These are phyloP conservation scores for Butyriboletus appendiculatus DNA, from an alignment of 1,284 basidiomycete species.

Conservation along the genomic window DNA sequence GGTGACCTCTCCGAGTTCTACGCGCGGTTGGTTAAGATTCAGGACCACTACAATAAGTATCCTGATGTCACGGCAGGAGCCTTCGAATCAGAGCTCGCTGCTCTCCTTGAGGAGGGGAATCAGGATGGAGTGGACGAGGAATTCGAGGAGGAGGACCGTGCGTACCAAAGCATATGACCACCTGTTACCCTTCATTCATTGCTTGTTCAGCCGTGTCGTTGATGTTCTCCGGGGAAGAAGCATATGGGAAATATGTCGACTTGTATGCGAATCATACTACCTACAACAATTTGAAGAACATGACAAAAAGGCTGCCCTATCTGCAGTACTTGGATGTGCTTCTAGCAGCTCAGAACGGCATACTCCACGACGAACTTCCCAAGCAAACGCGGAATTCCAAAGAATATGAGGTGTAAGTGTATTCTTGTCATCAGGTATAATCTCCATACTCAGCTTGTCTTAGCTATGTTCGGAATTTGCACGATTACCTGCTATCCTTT, in stretches of 20 bases:
- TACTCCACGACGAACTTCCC: slow-evolving; percentile 70
- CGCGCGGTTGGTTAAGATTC: slow-evolving; percentile 88
- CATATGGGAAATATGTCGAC: slow-evolving; percentile 93
- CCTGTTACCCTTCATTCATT: slow-evolving; percentile 14
- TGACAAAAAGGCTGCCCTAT: slow-evolving; percentile 81
- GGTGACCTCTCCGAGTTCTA: slow-evolving; percentile 94
- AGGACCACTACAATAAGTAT: slow-evolving; percentile 96
- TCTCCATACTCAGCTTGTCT: slow-evolving; percentile 13
- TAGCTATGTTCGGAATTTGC: slow-evolving; percentile 83
- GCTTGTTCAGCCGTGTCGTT: slow-evolving; percentile 71
- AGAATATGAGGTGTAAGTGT: slow-evolving; percentile 79
- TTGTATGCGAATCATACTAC: slow-evolving; percentile 86
- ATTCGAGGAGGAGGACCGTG: slow-evolving; percentile 78
- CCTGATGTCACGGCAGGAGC: slow-evolving; percentile 82
- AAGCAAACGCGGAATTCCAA: slow-evolving; percentile 72
- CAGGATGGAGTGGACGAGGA: slow-evolving; percentile 73
- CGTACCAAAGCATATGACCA: slow-evolving; percentile 34
- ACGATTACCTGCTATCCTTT: slow-evolving; percentile 87
- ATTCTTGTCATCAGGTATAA: not conserved
- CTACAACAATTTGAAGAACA: slow-evolving; percentile 88
- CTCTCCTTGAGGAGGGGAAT: slow-evolving; percentile 72
- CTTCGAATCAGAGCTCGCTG: slow-evolving; percentile 79
- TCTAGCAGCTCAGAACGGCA: slow-evolving; percentile 53
- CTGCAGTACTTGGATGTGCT: slow-evolving; percentile 91
- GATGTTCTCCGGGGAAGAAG: slow-evolving; percentile 95